Base-by-base conservation (phyloP, 2,329 filamentous ascomycete genomes). In the Aspergillus phoenicis region DNA sequence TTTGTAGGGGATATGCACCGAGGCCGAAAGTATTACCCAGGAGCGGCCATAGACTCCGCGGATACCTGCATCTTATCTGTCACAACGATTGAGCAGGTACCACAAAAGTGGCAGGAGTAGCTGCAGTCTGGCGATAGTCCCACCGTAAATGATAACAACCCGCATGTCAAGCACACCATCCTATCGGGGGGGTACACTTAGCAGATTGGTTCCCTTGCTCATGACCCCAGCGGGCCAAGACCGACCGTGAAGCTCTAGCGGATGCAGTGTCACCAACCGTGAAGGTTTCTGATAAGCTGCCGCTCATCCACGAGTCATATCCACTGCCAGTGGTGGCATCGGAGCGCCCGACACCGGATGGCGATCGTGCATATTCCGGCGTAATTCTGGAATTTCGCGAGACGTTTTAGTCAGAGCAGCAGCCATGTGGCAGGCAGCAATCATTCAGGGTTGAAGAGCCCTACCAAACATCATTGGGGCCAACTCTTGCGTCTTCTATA, bases 161-260 rank as follows among this genome's bases (percentile, higher is more conserved):
- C n/a, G 17, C 20, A 56, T 13, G 26, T 28, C 7, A 56, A 56
- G 53, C 53, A 56, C 53, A 56, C 53, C 53, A 56, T 56, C 52
- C 52, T 53, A 28, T 39, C 36, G 36, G n/a, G 8, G 8, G 47
- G 5, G 47, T 20, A 30, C 13, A 8, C 26, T 28, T 36, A 36
- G 33, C 33, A 36, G 33, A 36, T 36, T 36, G 33, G 33, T 6
- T 22, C 26, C n/a, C 24, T 26, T n/a, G 22, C 47, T 20, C 11
- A 8, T n/a, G 24, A 24, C 30, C 30, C 26, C 53, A 26, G 26
- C 26, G 33, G 33, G 53, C 53, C 53, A 56, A 56, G 53, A 56
- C 36, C 26, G 38, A 43, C 26, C 20, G 20, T 55, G 20, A 26
- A 55, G 52, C 24, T 51, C 38, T 43, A 55, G 52, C 52, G 36